A percentile compares a stretch with the other conserved stretches of the same genome.
Conservation (phyloP, 495 filamentous ascomycete genomes). For the Podospora bellae-mahoneyi region DNA sequence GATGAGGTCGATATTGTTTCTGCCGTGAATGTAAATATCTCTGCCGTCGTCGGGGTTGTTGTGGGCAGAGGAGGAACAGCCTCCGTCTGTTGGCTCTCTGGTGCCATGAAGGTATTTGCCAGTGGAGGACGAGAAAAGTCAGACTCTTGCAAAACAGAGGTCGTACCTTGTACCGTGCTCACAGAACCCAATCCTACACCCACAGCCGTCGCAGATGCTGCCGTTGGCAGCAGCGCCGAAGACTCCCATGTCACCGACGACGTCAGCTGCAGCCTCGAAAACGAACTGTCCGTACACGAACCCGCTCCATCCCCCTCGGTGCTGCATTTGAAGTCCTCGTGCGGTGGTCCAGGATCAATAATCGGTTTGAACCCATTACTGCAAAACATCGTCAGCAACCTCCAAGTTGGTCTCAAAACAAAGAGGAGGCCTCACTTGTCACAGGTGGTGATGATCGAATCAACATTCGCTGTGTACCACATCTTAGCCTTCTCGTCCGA, state of each 20-base stretch:
- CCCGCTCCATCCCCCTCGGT: slow-evolving; percentile 8
- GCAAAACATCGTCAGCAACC: background rate
- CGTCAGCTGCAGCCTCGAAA: background rate
- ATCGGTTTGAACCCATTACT: slow-evolving; percentile 33
- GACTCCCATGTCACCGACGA: background rate
- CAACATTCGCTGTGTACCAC: slow-evolving; percentile 38
- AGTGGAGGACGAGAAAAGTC: background rate
- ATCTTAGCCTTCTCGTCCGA: slow-evolving; percentile 26
- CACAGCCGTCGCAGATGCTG: background rate
- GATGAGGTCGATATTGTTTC: background rate
- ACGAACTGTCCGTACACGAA: background rate
- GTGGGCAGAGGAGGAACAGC: background rate
- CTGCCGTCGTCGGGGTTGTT: background rate
- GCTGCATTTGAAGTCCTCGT: slow-evolving; percentile 23
- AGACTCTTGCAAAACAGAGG: background rate
- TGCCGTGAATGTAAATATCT: background rate
- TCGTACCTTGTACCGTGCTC: background rate
- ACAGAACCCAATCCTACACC: background rate
- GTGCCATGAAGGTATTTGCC: background rate
- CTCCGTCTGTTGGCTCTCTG: background rate
- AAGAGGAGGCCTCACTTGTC: slow-evolving; percentile 38
- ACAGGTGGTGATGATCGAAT: slow-evolving; percentile 47
- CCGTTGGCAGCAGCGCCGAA: background rate
- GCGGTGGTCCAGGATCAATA: slow-evolving; percentile 41
- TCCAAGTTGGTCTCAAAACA: background rate